Evolutionary conservation across 2,329 filamentous ascomycete genomes (phyloP).

Genomic region (Calonectria hawksworthii): DNA sequence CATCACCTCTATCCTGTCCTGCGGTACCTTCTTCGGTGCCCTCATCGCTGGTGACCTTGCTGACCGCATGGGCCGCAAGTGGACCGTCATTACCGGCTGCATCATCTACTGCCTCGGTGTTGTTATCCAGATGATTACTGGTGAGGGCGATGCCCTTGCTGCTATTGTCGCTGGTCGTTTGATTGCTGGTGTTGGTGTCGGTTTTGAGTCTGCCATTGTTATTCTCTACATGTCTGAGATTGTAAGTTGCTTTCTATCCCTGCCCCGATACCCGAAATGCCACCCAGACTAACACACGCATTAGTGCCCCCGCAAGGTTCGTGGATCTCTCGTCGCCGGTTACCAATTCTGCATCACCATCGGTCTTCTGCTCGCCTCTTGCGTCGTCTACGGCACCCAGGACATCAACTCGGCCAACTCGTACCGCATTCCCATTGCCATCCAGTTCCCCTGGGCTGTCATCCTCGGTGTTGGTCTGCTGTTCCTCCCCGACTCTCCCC

Average conservation of each 20-base stretch:
- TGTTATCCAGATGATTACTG: conserved; percentile 73
- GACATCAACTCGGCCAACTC: conserved; percentile 20
- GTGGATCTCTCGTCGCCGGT: conserved; percentile 35
- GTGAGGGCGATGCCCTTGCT: conserved; percentile 62
- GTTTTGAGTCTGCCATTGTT: conserved; percentile 84
- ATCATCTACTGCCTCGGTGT: conserved; percentile 78
- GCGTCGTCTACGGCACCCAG: conserved; percentile 34
- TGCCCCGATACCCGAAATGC: not conserved
- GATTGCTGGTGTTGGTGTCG: conserved; percentile 82
- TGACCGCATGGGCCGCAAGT: conserved; percentile 81
- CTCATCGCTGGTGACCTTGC: conserved; percentile 83
- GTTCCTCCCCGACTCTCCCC: conserved; percentile 86
- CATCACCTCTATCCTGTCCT: conserved; percentile 83
- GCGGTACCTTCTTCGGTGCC: conserved; percentile 83
- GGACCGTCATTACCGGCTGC: conserved; percentile 80
- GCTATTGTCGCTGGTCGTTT: conserved; percentile 81
- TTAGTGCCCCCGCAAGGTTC: conserved; percentile 59
- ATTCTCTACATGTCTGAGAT: conserved; percentile 93
- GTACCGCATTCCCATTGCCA: conserved; percentile 80
- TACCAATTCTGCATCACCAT: conserved; percentile 41
- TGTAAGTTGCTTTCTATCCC: conserved; percentile 53
- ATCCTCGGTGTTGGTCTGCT: conserved; percentile 81
- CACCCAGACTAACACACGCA: conserved; percentile 43
- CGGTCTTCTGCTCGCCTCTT: conserved; percentile 34
- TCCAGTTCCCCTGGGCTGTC: conserved; percentile 86